Conservation (phyloP, 163 green algal species). For the Prototheca wickerhamii region DNA sequence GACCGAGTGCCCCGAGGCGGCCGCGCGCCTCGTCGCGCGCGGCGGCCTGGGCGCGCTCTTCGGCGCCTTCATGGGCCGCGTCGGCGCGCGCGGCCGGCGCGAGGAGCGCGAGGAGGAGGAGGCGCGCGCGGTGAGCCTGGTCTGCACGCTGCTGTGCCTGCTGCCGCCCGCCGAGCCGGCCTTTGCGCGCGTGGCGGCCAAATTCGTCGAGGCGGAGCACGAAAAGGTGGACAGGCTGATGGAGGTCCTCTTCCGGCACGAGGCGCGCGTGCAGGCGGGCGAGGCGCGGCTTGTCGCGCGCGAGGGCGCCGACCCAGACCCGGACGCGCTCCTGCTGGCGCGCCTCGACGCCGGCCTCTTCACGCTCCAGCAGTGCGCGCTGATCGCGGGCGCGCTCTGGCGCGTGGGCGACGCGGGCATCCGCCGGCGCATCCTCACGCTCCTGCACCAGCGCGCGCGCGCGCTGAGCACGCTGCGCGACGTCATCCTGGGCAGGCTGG, state of each 20-base stretch:
- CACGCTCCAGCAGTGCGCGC: conserved; percentile 62
- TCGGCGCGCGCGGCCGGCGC: conserved; percentile 34
- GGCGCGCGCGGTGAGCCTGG: conserved; percentile 57
- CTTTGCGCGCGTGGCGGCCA: conserved; percentile 64
- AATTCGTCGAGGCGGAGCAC: conserved; percentile 95
- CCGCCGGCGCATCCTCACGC: conserved; percentile 53
- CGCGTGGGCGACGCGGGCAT: conserved; percentile 53
- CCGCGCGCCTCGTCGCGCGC: conserved; percentile 65
- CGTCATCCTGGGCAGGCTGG: conserved; percentile 15
- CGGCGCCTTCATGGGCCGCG: conserved; percentile 87
- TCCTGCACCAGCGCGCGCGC: conserved; percentile 59
- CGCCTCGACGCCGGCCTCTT: conserved; percentile 71
- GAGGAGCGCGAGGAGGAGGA: conserved; percentile 58
- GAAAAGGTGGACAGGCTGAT: conserved; percentile 93
- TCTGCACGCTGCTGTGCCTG: conserved; percentile 45
- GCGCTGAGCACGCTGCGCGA: conserved; percentile 40
- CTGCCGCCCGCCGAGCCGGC: conserved; percentile 15
- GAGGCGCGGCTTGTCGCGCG: conserved; percentile 23
- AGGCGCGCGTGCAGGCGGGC: conserved; percentile 32
- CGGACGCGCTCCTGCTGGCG: conserved; percentile 51
- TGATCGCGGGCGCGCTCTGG: conserved; percentile 71
- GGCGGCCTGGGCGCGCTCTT: conserved; percentile 68
- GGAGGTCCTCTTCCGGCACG: conserved; percentile 72
- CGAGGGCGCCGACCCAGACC: conserved; percentile 16
- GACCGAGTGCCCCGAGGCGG: conserved; percentile 49